Base-by-base conservation (phyloP, 192 early-diverging fungal species). In the Mortierella antarctica region DNA sequence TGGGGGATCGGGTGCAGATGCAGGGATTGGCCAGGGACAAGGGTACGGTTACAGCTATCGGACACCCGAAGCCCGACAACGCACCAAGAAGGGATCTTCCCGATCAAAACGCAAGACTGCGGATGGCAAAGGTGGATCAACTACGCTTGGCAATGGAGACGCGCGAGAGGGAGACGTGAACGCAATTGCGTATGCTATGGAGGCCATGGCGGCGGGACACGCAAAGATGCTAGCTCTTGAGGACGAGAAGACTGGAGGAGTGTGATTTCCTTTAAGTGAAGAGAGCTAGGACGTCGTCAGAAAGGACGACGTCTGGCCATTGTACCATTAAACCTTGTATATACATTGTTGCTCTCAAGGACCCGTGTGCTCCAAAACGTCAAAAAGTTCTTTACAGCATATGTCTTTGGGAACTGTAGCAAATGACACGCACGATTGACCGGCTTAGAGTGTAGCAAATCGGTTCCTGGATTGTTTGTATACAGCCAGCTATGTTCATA, bases 21-120 rank as follows among this genome's bases (percentile, higher is more conserved):
- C 77, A 7, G 77, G 77, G 10, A 71, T 80, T 49, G 77, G 77
- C 7, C 63, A 80, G 39, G 77, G 77, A 6, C 49, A 57, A 21
- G 77, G 77, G 14, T 80, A 80, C 39, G 77, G 77, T 8, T 80
- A 80, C 48, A 80, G 77, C 45, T 80, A 80, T 44, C 41, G 51
- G 46, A 57, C 75, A 1, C 75, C 67, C 40, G 75, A 68, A 49
- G 48, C 48, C 14, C 42, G 66, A 62, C 57, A 67, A 44, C 17
- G 40, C 5, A 21, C 50, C 3, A 59, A 44, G 21, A 67, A 48
- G 49, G 15, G 49, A 15, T 39, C 58, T 9, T 21, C 51, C 13
- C 55, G 18, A 14, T 49, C 17, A 45, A 39, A 59, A 56, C 49
- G 31, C 3, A 31, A 48, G 53, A 21, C 17, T 11, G 71, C 62